Percentiles rank a stretch among this genome's conserved stretches.
phyloP scores from a whole-genome alignment of 1,284 basidiomycete genomes.

The Cutaneotrichosporon dermatis region DNA sequence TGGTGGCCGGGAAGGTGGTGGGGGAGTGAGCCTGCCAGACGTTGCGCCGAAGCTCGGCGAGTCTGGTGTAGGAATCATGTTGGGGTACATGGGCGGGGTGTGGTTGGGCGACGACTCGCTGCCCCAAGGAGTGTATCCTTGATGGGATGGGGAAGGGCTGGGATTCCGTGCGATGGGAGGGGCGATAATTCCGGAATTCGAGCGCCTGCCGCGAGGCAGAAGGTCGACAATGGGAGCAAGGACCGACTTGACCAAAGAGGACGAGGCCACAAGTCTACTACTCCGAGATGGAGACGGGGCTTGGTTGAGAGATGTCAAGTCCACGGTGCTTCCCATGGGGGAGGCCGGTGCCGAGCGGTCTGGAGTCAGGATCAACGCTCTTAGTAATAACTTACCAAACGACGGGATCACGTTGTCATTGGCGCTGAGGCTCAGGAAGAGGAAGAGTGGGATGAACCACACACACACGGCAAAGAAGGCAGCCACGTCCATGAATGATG shows the following conservation, averaged over 20 bases:
- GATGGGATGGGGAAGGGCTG: constrained; percentile 29
- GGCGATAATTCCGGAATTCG: constrained; percentile 55
- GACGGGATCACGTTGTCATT: constrained; percentile 87
- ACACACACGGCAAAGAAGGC: constrained; percentile 56
- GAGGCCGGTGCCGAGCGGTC: constrained; percentile 51
- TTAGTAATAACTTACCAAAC: constrained; percentile 44
- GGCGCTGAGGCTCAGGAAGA: constrained; percentile 88
- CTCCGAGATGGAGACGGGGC: background rate
- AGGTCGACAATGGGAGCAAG: constrained; percentile 51
- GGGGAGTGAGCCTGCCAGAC: background rate
- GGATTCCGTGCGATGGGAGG: constrained; percentile 52
- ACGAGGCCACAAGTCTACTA: constrained; percentile 34
- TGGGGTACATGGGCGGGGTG: background rate
- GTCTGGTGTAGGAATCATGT: background rate
- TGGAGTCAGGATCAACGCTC: constrained; percentile 61
- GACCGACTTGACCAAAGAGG: constrained; percentile 63
- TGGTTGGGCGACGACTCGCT: background rate
- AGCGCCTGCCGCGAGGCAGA: constrained; percentile 37
- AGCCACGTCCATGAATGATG: constrained; percentile 18
- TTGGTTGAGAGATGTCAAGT: constrained; percentile 27
- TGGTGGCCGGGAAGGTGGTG: constrained; percentile 2
- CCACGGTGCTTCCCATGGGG: constrained; percentile 23
- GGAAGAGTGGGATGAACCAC: constrained; percentile 83
- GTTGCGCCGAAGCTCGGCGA: background rate
- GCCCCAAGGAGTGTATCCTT: constrained; percentile 13